These are phyloP conservation scores for Fremontodendron californicum DNA, from an alignment of 345 rosid genomes.

Conservation along the genomic window DNA sequence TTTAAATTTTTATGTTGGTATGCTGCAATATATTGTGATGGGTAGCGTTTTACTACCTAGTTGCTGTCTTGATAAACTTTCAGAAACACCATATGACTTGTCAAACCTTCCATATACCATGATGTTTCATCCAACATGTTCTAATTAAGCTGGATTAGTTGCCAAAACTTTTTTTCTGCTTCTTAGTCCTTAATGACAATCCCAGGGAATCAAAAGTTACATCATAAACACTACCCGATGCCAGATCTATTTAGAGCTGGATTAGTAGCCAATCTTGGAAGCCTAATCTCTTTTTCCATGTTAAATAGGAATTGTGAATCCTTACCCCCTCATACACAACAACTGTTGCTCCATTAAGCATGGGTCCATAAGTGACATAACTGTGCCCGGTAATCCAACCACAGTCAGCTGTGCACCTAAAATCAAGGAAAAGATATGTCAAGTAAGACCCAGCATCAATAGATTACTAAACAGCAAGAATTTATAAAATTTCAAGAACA, in stretches of 20 bases:
- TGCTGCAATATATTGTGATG: background rate
- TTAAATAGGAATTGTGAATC: background rate
- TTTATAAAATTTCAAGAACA: constrained; percentile 14
- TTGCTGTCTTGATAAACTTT: background rate
- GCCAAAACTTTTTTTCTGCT: background rate
- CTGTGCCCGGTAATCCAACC: constrained; percentile 99
- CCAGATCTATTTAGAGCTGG: background rate
- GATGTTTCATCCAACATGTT: background rate
- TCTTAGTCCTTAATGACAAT: background rate
- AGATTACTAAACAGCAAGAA: constrained; percentile 4
- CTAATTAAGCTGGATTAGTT: background rate
- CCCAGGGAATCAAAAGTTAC: background rate
- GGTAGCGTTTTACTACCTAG: background rate
- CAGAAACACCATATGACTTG: background rate
- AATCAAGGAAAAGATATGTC: background rate
- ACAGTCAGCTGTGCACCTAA: constrained; percentile 99
- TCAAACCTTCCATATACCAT: background rate
- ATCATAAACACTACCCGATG: background rate
- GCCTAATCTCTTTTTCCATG: background rate
- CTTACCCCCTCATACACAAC: constrained; percentile 95
- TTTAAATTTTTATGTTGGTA: background rate
- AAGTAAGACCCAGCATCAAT: background rate
- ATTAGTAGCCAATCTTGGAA: background rate
- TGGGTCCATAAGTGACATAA: constrained; percentile 95
- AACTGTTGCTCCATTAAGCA: constrained; percentile 89